These are phyloP conservation scores for Phytopythium delawarense DNA, from an alignment of 352 stramenopile species.

Conservation along the genomic window DNA sequence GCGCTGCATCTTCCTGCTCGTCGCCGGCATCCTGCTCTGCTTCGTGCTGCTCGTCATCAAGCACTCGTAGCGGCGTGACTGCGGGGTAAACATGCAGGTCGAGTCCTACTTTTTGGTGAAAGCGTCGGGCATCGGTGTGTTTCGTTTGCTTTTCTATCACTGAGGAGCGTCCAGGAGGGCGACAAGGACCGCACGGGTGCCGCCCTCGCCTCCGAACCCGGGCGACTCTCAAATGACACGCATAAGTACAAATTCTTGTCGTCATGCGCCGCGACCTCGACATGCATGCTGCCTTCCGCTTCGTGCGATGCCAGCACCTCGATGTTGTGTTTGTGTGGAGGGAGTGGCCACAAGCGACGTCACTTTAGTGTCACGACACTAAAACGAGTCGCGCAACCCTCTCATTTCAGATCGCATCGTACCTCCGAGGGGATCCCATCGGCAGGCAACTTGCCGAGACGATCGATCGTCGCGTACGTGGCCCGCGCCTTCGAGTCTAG, in stretches of 20 bases:
- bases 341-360: too few species aligned
- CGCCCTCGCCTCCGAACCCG: too few species aligned
- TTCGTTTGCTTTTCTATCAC: conserved; percentile 6
- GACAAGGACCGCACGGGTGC: background rate
- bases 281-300: conserved; percentile 7
- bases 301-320: too few species aligned
- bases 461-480: background rate
- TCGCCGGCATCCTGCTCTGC: conserved; percentile 60
- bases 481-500: background rate
- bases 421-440: too few species aligned
- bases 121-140: conserved; percentile 17
- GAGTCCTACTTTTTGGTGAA: background rate
- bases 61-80: conserved; percentile 29
- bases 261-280: conserved; percentile 24
- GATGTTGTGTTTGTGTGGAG: too few species aligned
- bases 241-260: conserved; percentile 36
- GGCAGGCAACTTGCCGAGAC: too few species aligned
- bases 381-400: too few species aligned
- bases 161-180: background rate
- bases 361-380: too few species aligned
- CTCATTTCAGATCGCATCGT: too few species aligned
- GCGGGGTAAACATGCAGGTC: background rate
- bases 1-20: conserved; percentile 66
- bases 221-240: conserved; percentile 44
- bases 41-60: conserved; percentile 66